Base-by-base conservation (phyloP, 768 basidiomycete genomes). In the Amanita subjunquillea region DNA sequence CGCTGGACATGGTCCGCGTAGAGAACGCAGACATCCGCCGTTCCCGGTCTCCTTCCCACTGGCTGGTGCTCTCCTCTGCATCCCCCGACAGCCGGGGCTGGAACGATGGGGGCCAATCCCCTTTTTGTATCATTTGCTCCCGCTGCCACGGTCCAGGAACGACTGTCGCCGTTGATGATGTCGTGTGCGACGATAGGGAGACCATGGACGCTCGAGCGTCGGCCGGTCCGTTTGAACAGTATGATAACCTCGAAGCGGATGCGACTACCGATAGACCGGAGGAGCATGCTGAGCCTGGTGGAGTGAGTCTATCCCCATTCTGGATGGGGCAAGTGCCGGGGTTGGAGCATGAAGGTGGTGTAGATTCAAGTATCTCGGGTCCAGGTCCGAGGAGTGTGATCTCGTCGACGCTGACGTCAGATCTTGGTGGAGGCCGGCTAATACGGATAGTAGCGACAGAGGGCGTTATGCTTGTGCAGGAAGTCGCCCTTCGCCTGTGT, bases 61-160 rank as follows among this genome's bases (percentile, higher is more conserved):
- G 34, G 23, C 12, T n/a, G 0, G n/a, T 6, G 17, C 17, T 4
- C 22, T 49, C 23, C 6, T 39, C 36, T 2, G 4, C 36, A 8
- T 15, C 48, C n/a, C n/a, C 48, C 4, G 27, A 29, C 20, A 12
- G 22, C 6, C 17, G 36, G 12, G 37, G 38, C 13, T 38, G 36
- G 36, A 15, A 37, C 37, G 27, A 25, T 1, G 23, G 38, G 3
- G 48, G 29, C 13, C 37, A 38, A 22, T 48, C 47, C 6, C 23
- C 20, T n/a, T 40, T 37, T 40, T 40, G 38, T 7, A 43, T 17
- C 43, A 53, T 45, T 17, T 53, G 51, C 22, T 53, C 51, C 25
- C 51, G 10, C 29, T 53, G 51, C 51, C 51, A 53, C 20, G 43
- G 32, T 10, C 51, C 51, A 38, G 51, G 51, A 6, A 53, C 51